A percentile compares a stretch with the other conserved stretches of the same genome.
phyloP scores from a whole-genome alignment of 768 basidiomycete genomes.

The Trametes cingulata region DNA sequence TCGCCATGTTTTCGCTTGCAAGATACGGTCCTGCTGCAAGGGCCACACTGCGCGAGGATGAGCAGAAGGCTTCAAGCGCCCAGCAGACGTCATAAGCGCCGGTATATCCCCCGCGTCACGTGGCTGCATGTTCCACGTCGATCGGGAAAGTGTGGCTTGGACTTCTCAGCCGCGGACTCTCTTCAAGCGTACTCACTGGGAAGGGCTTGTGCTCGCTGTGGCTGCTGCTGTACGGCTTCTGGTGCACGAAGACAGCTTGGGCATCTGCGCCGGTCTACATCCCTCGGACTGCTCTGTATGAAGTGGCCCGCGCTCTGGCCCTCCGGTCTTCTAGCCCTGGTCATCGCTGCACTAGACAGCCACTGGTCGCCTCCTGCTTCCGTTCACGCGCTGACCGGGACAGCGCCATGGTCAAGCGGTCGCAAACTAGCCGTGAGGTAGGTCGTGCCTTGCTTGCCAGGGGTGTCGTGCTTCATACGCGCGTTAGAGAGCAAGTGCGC shows the following conservation, averaged over 20 bases:
- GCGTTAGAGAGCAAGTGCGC: constrained; percentile 62
- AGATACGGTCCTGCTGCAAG: neutral
- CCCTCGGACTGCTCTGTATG: constrained; percentile 24
- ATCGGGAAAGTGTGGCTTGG: neutral
- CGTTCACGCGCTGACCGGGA: constrained; percentile 15
- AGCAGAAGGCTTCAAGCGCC: neutral
- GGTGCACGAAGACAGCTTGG: neutral
- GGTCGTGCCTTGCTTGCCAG: neutral
- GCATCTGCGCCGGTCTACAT: neutral
- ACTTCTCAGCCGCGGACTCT: neutral
- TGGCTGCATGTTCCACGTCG: constrained; percentile 1
- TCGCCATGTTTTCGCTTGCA: constrained; percentile 44
- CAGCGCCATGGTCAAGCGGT: constrained; percentile 26
- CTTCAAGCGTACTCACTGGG: neutral
- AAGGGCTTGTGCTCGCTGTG: neutral
- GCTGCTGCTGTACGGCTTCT: neutral
- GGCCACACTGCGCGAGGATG: neutral
- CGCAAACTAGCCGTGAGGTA: constrained; percentile 32
- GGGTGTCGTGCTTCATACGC: neutral
- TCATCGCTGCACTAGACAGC: constrained; percentile 29
- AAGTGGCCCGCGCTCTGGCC: constrained; percentile 32
- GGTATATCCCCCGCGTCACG: neutral
- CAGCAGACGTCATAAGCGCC: constrained; percentile 5
- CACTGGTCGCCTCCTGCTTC: constrained; percentile 23
- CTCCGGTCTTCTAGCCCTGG: constrained; percentile 29